Evolutionary conservation across 1,284 basidiomycete species (phyloP).

Genomic region (Cryptococcus maquisensis): DNA sequence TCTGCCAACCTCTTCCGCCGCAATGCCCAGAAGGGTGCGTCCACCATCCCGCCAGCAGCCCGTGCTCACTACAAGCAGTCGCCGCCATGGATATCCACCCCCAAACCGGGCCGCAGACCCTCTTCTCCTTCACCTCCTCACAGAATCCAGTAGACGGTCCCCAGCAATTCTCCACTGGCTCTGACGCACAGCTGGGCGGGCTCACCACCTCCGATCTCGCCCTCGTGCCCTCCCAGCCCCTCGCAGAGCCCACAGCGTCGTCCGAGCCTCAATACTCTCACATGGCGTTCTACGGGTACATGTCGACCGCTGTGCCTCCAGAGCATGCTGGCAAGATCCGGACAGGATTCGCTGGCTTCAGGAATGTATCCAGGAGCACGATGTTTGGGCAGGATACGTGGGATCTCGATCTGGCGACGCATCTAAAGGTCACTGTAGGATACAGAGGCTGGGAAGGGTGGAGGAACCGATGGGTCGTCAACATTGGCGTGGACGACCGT

Average conservation of each 20-base stretch:
- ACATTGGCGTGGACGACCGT: conserved; percentile 53
- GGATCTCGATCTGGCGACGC: conserved; percentile 51
- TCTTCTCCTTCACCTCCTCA: conserved; percentile 31
- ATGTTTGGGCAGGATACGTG: conserved; percentile 52
- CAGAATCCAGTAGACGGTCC: conserved; percentile 13
- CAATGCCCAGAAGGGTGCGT: conserved; percentile 35
- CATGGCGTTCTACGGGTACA: conserved; percentile 38
- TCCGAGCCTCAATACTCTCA: conserved; percentile 19
- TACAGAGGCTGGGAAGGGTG: conserved; percentile 45
- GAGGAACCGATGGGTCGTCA: conserved; percentile 51
- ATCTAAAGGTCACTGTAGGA: conserved; percentile 50
- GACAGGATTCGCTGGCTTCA: conserved; percentile 53
- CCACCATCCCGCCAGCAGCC: neutral
- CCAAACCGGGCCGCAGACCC: conserved; percentile 20
- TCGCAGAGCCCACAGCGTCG: neutral
- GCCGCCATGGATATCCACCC: conserved; percentile 31
- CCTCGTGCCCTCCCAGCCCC: neutral
- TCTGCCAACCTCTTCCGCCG: conserved; percentile 34
- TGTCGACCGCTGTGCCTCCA: conserved; percentile 43
- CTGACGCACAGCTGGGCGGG: neutral
- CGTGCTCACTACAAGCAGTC: conserved; percentile 21
- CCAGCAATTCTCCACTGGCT: neutral
- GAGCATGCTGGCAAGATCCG: conserved; percentile 41
- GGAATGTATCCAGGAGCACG: conserved; percentile 50
- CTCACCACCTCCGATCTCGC: conserved; percentile 1